Base-by-base conservation (phyloP, 306 rosid genomes). In the Citrullus amarus region DNA sequence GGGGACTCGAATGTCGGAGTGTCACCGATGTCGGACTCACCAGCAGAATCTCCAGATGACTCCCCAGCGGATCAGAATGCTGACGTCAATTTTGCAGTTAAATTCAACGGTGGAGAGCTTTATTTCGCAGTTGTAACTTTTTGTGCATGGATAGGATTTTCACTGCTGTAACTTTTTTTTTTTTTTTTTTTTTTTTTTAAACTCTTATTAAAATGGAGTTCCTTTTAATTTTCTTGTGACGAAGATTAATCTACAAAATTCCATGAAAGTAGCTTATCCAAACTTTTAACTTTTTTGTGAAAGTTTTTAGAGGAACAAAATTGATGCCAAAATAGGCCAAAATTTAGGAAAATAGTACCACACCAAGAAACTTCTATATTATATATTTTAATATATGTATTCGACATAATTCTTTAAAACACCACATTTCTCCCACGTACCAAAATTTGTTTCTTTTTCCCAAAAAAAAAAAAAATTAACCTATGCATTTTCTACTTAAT, bases 21-120 rank as follows among this genome's bases (percentile, higher is more conserved):
- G 11, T 9, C 44, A 6, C 69, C 89, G 2, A 86, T 87, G 11
- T 80, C 86, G 1, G 83, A 70, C 6, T 13, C 88, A 0, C 90
- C 90, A 17, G 82, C 87, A 0, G 84, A 74, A 2, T 79, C 85
- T 4, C 87, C 88, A 16, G 82, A 73, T 32, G 81, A 11, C 4
- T 91, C 85, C 5, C 78, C 88, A 4, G 94, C 92, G 1, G 97
- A 93, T 83, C 78, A 68, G 44, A 79, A 81, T 16, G 89, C 88
- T 1, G 96, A 86, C 2, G 87, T 83, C 9, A 85, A 61, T 79
- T 86, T 82, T 9, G 81, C 86, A 8, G 63, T 76, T 57, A 76
- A 81, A 50, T 78, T 79, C 61, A 70, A 80, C 80, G 83, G 89
- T 16, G 80, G 41, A 17, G 81, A 85, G 71, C 50, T 79, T 43